Evolutionary conservation across 805 yeast genomes (phyloP).

Genomic region (Myxozyma nipponensis): DNA sequence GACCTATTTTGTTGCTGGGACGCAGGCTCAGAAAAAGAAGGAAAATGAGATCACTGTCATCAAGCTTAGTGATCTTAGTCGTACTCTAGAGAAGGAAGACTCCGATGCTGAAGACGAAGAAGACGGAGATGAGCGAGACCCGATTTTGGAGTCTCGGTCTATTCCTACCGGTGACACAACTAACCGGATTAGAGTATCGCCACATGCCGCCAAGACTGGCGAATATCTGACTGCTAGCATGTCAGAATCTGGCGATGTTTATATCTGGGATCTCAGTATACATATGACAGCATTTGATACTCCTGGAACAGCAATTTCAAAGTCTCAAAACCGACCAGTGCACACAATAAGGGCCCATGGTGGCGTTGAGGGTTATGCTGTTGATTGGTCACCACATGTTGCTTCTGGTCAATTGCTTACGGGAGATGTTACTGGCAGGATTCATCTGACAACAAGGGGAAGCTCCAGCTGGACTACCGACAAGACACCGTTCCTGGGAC

Average conservation of each 20-base stretch:
- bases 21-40: constrained; percentile 82
- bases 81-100: constrained; percentile 82
- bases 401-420: constrained; percentile 70
- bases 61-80: constrained; percentile 74
- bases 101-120: constrained; percentile 70
- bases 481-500: constrained; percentile 59
- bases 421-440: constrained; percentile 85
- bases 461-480: constrained; percentile 80
- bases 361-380: constrained; percentile 93
- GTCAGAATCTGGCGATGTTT: constrained; percentile 87
- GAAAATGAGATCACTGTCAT: constrained; percentile 86
- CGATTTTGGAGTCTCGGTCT: constrained; percentile 81
- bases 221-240: constrained; percentile 84
- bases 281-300: constrained; percentile 80
- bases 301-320: constrained; percentile 81
- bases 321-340: constrained; percentile 68
- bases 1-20: constrained; percentile 80
- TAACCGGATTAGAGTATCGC: constrained; percentile 81
- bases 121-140: constrained; percentile 54
- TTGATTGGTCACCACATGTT: constrained; percentile 92
- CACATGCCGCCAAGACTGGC: constrained; percentile 66
- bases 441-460: constrained; percentile 73
- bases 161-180: constrained; percentile 77
- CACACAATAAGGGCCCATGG: constrained; percentile 85
- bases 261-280: constrained; percentile 73